Evolutionary conservation across 164 flowering plant genomes (phyloP).

Genomic region (Liquidambar formosana): DNA sequence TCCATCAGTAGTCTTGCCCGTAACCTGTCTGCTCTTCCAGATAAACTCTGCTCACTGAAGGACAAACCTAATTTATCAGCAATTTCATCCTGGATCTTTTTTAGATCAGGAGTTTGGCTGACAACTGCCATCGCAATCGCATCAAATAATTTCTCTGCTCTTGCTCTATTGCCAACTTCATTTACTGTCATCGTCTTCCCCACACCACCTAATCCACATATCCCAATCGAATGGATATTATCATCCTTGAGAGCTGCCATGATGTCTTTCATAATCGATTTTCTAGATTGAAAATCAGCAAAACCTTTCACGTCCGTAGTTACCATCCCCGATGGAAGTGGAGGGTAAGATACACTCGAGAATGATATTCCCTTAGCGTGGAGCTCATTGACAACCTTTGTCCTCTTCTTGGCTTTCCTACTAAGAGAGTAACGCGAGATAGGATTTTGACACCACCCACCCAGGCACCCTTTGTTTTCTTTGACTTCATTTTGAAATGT

Average conservation of each 20-base stretch:
- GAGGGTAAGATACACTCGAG: no score
- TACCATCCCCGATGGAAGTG: no score
- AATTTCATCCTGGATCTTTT: conserved; percentile 5
- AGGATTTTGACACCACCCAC: no score
- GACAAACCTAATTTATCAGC: background rate
- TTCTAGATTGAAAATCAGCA: background rate
- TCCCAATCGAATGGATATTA: background rate
- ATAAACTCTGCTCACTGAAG: background rate
- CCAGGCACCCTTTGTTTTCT: no score
- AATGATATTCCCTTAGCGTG: no score
- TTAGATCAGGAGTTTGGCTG: background rate
- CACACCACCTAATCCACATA: conserved; percentile 12
- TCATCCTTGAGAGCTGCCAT: conserved; percentile 4
- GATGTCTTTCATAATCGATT: background rate
- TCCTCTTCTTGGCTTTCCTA: no score
- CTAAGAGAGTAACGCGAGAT: no score
- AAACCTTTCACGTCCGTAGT: background rate
- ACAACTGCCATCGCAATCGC: conserved; percentile 5
- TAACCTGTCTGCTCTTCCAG: background rate
- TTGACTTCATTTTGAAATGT: no score
- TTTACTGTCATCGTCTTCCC: conserved; percentile 9
- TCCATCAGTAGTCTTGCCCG: conserved; percentile 1
- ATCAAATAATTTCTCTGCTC: conserved; percentile 2
- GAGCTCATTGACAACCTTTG: no score
- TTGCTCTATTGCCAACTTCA: background rate